Conservation (phyloP, 1,139 yeast genomes). For the Taphrina wiesneri region DNA sequence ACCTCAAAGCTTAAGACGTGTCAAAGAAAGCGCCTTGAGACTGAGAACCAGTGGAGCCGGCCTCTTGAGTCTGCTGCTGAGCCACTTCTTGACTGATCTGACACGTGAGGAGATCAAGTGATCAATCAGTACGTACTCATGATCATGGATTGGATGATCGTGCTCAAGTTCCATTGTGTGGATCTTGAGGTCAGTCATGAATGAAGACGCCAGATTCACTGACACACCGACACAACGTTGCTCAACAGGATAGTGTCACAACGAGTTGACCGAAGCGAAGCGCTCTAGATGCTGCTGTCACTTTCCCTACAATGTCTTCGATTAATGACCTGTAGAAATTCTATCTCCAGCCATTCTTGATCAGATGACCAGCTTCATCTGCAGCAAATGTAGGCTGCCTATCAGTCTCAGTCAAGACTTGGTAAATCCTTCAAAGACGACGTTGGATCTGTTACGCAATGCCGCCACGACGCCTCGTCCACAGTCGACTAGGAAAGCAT, state of each 20-base stretch:
- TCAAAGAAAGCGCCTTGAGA: background rate
- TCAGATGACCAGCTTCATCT: conserved; percentile 30
- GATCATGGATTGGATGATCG: background rate
- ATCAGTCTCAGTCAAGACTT: conserved; percentile 8
- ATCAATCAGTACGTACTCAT: background rate
- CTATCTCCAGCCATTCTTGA: background rate
- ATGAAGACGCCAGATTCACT: background rate
- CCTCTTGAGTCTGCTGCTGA: background rate
- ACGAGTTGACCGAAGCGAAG: too few relatives aligned
- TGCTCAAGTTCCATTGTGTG: too few relatives aligned
- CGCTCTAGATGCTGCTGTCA: background rate
- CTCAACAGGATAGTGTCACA: too few relatives aligned
- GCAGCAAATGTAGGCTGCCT: conserved; percentile 22
- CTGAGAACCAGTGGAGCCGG: background rate
- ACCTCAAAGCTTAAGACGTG: background rate
- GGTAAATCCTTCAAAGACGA: conserved; percentile 3
- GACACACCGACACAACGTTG: too few relatives aligned
- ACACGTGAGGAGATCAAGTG: too few relatives aligned
- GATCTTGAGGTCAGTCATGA: too few relatives aligned
- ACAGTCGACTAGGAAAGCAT: conserved; percentile 2
- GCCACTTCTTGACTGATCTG: too few relatives aligned
- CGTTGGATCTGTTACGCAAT: conserved; percentile 14
- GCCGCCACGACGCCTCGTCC: conserved; percentile 21
- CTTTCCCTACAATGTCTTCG: too few relatives aligned
- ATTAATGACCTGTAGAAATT: background rate